These are phyloP conservation scores for Terfezia boudieri DNA, from an alignment of 495 filamentous ascomycete species.

Conservation along the genomic window DNA sequence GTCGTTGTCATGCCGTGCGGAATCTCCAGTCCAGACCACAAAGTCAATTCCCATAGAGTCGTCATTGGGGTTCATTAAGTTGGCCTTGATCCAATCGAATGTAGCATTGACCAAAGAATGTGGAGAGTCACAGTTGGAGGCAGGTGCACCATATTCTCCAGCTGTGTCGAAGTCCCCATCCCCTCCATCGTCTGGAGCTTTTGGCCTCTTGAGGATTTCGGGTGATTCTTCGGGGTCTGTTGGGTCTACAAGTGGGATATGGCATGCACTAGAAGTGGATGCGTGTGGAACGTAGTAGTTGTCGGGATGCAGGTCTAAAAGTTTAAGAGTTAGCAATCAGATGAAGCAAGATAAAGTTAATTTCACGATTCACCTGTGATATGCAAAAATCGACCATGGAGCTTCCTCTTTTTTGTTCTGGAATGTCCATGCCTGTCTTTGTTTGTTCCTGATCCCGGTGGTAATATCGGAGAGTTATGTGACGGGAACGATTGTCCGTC, in stretches of 20 bases:
- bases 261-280: conserved; percentile 51
- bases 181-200: conserved; percentile 36
- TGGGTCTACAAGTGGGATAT: conserved; percentile 18
- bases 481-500: too few relatives aligned
- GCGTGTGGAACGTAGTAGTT: conserved; percentile 57
- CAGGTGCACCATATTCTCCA: conserved; percentile 62
- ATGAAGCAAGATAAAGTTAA: background rate
- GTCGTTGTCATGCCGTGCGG: conserved; percentile 85
- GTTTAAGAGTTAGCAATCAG: background rate
- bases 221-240: too few relatives aligned
- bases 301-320: conserved; percentile 72
- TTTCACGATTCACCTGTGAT: conserved; percentile 49
- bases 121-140: conserved; percentile 73
- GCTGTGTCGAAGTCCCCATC: conserved; percentile 21
- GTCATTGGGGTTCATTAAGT: conserved; percentile 28
- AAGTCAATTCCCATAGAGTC: conserved; percentile 48
- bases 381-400: conserved; percentile 76
- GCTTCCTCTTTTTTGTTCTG: conserved; percentile 15
- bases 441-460: too few relatives aligned
- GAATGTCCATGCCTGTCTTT: too few relatives aligned
- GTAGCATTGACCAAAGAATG: conserved; percentile 63
- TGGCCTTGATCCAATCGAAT: conserved; percentile 72
- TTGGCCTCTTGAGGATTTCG: background rate
- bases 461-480: too few relatives aligned
- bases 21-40: conserved; percentile 94